Evolutionary conservation across 495 filamentous ascomycete species (phyloP), one percentile per base, ranked within the genome.

Genomic region (Ascodesmis nigricans): DNA sequence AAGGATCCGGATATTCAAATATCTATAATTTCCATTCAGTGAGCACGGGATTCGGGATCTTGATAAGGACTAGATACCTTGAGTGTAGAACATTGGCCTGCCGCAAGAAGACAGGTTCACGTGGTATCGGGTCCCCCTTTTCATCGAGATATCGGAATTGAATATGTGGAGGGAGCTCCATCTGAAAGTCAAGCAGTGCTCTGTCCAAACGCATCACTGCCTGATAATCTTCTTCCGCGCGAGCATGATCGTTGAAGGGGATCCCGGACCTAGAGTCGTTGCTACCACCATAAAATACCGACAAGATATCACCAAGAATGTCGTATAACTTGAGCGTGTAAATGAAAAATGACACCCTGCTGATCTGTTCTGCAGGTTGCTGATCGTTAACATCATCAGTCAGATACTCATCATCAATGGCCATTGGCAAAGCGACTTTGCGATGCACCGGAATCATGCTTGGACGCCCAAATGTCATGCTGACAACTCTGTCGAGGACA

Each of bases 401-500:
- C 0, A 55, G 35, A 32, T 50, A 52, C 29, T 57, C 47, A 16
- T 57, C 52, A 30, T 57, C 54, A 28, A 57, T 51, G 0, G 31
- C 18, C 3, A 31, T 31, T 13, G 50, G 50, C 13, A 42, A 20
- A 6, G 43, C 38, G 2, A 43, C 32, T 20, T 21, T 40, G 0
- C 41, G 41, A 11, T 39, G 18, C 2, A 37, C 32, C 3, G 35
- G 34, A 16, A 50, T 53, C 46, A 55, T 49, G 2, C 36, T 31
- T 8, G 55, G 54, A 3, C 55, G 52, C 11, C 54, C 58, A 39
- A 59, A 55, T 5, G 53, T 53, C 29, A 42, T 52, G 7, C 52
- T 44, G 6, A 54, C 8, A 25, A 54, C 39, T 32, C 53, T 39
- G 31, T 63, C 59, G 13, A 63, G 17, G 9, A 48, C 41, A n/a